Base-by-base conservation (phyloP, 441 rosid species). In the Populus tomentosa region DNA sequence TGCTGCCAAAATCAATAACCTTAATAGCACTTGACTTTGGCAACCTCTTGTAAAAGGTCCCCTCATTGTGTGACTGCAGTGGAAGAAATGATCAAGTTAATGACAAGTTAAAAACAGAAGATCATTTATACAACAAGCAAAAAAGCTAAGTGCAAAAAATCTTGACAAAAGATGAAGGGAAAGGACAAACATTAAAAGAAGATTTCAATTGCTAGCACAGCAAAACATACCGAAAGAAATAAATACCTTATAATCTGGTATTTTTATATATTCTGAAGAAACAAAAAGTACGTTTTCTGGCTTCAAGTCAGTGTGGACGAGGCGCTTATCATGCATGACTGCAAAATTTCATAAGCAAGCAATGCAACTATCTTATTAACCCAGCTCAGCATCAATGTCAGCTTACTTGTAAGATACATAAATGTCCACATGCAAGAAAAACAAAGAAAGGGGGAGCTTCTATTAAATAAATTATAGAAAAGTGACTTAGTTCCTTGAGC, bases 1-100 rank as follows among this genome's bases (percentile, higher is more conserved):
- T 88, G 85, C 92, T 90, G 32, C 94, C 94, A 86, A 89, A 90
- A 87, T 89, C 94, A 76, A 90, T 90, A 36, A 89, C 87, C 80
- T 88, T 89, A 66, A 91, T 86, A 36, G 90, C 86, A 86, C 89
- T 88, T 21, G 94, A 88, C 84, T 90, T 90, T 23, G 94, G 92
- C 77, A 88, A 75, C 76, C 87, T 82, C 87, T 84, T 87, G 82
- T 78, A 84, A 75, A 75, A 82, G n/a, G 77, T 56, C 11, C 83
- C 85, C 14, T 85, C 89, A 11, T 71, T 36, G 2, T 82, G 74
- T 38, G 85, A 85, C 30, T 80, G 82, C 50, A 87, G 73, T 0
- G 85, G 76, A 67, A 83, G 75, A 90, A 87, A 80, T 72, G 77
- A 68, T 26, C 5, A 83, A 33, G 46, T 50, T n/a, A 69, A 18